Evolutionary conservation across 2,329 filamentous ascomycete genomes (phyloP), one percentile per base, ranked within the genome.

Genomic region (Arthroderma sp.): DNA sequence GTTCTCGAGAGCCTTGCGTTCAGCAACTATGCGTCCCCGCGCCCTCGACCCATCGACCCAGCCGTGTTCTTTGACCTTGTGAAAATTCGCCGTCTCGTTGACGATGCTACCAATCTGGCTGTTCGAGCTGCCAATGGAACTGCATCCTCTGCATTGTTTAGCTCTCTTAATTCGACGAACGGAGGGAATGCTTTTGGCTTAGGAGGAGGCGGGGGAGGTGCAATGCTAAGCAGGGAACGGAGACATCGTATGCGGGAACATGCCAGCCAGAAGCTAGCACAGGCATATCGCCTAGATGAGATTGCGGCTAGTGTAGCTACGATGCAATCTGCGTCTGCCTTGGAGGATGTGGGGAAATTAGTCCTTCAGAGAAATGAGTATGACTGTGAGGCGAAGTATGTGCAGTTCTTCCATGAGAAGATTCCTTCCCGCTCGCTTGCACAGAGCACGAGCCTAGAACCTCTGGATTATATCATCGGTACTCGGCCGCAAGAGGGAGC

Each of bases 381-480:
- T 42, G 79, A 87, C 56, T 64, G 71, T 37, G 83, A 91, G 56
- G 86, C 84, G 29, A 83, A 82, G 61, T 91, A 91, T 58, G 86
- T 91, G n/a, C 83, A 91, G 59, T 91, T 89, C 66, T 93, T 93
- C 62, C 84, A 89, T 64, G 84, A 93, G 64, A 91, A 89, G 73
- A 88, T 91, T 28, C 82, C 84, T 1, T 83, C 78, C 36, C 69
- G 82, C 36, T 78, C 82, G 58, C 68, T 91, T 59, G 82, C 79
- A 32, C 77, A 85, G 55, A 80, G 74, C 54, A 88, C 83, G 6
- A 80, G 76, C 50, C 63, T 88, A 46, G 66, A 75, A 43, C 71
- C 78, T 3, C 62, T 93, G 51, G 70, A 80, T 57, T 74, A 83
- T 33, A 77, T 89, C 45, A 80, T 88, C 48, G 65, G 68, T 8